These are phyloP conservation scores for Paracamarosporium sp. DNA, from an alignment of 2,329 filamentous ascomycete species.

Conservation along the genomic window DNA sequence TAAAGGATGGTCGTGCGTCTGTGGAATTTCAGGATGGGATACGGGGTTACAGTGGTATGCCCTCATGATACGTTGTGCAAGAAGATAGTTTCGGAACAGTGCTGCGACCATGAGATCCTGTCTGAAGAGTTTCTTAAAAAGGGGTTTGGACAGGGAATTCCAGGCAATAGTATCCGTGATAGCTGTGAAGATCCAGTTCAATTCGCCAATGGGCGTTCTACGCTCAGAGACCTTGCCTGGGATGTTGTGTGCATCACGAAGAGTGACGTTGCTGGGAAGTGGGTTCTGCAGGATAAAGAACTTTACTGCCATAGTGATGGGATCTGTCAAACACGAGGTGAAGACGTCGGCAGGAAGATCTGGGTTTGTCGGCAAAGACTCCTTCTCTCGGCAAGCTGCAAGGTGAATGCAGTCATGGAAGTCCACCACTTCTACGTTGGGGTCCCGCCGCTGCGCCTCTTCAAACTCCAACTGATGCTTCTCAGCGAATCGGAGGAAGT, in stretches of 20 bases:
- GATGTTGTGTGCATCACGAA: slow-evolving; percentile 86
- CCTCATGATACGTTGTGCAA: slow-evolving; percentile 94
- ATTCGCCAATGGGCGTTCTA: slow-evolving; percentile 88
- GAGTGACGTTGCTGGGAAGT: slow-evolving; percentile 68
- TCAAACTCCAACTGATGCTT: slow-evolving; percentile 92
- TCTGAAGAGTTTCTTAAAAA: slow-evolving; percentile 96
- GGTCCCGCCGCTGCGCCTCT: slow-evolving; percentile 77
- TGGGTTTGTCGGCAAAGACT: slow-evolving; percentile 94
- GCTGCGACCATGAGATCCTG: slow-evolving; percentile 99
- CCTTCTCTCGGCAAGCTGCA: slow-evolving; percentile 87
- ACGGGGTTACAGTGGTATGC: slow-evolving; percentile 95
- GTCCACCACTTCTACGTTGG: slow-evolving; percentile 65
- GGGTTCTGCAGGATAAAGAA: slow-evolving; percentile 97
- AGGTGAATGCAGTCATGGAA: slow-evolving; percentile 92
- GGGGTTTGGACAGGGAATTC: slow-evolving; percentile 87
- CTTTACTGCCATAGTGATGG: slow-evolving; percentile 95
- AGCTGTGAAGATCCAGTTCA: slow-evolving; percentile 99
- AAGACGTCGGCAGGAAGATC: slow-evolving; percentile 93
- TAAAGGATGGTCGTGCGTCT: slow-evolving; percentile 91
- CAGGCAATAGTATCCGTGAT: slow-evolving; percentile 99
- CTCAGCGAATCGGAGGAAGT: slow-evolving; percentile 92
- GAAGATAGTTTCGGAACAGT: slow-evolving; percentile 91
- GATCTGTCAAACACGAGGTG: slow-evolving; percentile 93
- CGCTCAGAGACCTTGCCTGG: slow-evolving; percentile 92
- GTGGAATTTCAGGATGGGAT: slow-evolving; percentile 88